Base-by-base conservation (phyloP, 768 basidiomycete genomes). In the Hypholoma sublateritium region DNA sequence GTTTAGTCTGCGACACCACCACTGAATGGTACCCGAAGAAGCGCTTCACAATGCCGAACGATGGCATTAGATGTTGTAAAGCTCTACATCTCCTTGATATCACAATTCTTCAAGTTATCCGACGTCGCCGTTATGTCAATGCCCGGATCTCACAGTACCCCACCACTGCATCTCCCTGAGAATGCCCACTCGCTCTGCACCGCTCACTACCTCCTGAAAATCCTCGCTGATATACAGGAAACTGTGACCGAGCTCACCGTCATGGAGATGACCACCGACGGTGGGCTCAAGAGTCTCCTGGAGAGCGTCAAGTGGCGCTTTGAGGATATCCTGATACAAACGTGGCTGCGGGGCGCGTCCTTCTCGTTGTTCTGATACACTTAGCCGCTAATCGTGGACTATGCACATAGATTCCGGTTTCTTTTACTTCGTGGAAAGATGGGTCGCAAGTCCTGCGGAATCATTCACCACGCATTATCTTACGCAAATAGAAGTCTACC, bases 1-100 rank as follows among this genome's bases (percentile, higher is more conserved):
- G 34, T 44, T 50, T 48, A 78, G 70, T 63, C 64, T 37, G 65
- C 73, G 58, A 63, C 68, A 21, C 65, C 69, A 17, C 65, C 68
- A 22, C 11, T 28, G 52, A 56, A 77, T 9, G 76, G 79, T 13
- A 83, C 85, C 16, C 84, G 90, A 21, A 87, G 95, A 50, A 91
- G 92, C 61, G 85, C 93, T 2, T 80, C 86, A 1, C 91, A 95
- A 69, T 90, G 89, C 67, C 82, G 86, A 28, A 86, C 85, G 3
- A 95, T 98, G 92, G 90, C 91, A 2, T 76, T 90, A 25, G 94
- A 95, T 64, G 85, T 96, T 45, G 79, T 94, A 64, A 89, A 88
- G 66, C 82, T 90, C 41, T 98, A 95, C 73, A 87, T 93, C 47
- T 85, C 89, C 3, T 79, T 91, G 21, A 72, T 97, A 43, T 94